These are phyloP conservation scores for Pleurozium schreberi DNA, from an alignment of 225 moss, liverwort and hornwort genomes.

Conservation along the genomic window DNA sequence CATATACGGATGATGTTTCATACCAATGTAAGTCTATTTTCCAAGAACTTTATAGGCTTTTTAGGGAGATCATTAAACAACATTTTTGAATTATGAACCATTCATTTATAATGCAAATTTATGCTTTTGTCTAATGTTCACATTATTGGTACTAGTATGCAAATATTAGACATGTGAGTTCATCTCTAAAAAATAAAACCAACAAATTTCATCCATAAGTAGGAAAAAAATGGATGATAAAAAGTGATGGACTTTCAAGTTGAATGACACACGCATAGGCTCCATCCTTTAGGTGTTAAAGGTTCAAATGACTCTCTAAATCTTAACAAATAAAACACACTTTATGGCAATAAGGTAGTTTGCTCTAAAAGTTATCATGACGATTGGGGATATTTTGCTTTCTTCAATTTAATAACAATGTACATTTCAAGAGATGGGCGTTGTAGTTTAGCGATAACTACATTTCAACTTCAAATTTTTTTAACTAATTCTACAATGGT, in stretches of 20 bases:
- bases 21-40: not conserved
- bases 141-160: not conserved
- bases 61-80: not conserved
- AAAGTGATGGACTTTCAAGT: no score
- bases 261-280: no score
- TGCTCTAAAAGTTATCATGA: no score
- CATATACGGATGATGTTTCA: not conserved
- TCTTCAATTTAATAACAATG: no score
- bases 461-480: no score
- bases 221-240: not conserved
- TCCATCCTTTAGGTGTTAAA: no score
- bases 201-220: not conserved
- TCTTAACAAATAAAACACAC: not conserved
- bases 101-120: not conserved
- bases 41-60: not conserved
- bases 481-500: no score
- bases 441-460: no score
- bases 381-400: no score
- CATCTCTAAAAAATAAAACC: not conserved
- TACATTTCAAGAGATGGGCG: no score
- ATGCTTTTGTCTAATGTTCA: no score
- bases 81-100: not conserved
- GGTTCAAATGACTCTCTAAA: no score
- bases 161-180: not conserved
- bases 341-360: not conserved